Base-by-base conservation (phyloP, 2,329 filamentous ascomycete genomes). In the Hypomyces perniciosus region DNA sequence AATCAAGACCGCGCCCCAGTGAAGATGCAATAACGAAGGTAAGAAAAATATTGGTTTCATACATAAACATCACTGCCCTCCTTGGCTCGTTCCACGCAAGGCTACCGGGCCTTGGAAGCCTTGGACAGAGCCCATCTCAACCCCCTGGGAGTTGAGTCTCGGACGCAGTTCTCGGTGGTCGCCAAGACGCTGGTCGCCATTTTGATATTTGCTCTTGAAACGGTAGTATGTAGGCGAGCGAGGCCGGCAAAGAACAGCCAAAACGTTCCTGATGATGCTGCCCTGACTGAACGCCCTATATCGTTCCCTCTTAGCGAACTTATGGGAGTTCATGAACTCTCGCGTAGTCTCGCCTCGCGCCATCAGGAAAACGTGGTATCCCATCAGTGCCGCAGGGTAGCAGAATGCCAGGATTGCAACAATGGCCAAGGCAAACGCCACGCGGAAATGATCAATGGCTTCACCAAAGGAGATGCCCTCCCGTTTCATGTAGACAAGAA, bases 261-360 rank as follows among this genome's bases (percentile, higher is more conserved):
- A 68, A 79, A 88, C 90, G 68, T 99, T 99, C 62, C 79, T 85
- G 62, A 86, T 68, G 44, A 86, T 73, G 58, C 75, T 86, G 34
- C 84, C 85, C 63, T 95, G 90, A 2, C 84, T 91, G 61, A 95
- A 99, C 1, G 93, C 90, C 40, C 91, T 79, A 68, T 96, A 95
- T 9, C 93, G 83, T 66, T 99, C 92, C 60, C 86, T 86, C 71
- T 93, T 95, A 56, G 86, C 74, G 66, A 99, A 97, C 68, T 97
- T 97, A 70, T 96, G 90, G 4, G 88, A 91, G 70, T 95, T 96
- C 57, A 99, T 82, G 67, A 96, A 96, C 69, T 99, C 93, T 59
- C 93, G 80, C 1, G 93, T 99, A 0, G 92, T 99, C 73, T 99
- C 92, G 44, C 92, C 93, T 31, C 92, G 80, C 6, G 83, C 86